Conservation (phyloP, 306 rosid genomes). For the Casuarina cunninghamiana region DNA sequence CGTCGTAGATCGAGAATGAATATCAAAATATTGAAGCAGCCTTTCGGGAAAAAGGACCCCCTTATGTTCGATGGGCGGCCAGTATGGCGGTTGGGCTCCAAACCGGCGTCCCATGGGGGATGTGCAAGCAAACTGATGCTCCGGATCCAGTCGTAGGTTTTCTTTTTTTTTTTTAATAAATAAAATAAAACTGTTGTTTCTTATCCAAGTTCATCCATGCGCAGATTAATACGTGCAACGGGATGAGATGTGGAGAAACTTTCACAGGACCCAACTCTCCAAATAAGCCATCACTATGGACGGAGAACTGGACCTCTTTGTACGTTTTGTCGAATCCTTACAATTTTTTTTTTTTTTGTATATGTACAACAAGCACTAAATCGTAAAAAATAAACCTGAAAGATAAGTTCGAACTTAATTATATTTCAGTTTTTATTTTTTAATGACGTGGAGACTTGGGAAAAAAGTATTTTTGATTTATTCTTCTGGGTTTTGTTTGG, state of each 20-base stretch:
- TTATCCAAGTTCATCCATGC: neutral
- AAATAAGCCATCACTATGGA: conserved; percentile 68
- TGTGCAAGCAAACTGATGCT: conserved; percentile 88
- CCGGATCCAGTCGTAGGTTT: conserved; percentile 72
- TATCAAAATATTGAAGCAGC: conserved; percentile 58
- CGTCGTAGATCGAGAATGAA: conserved; percentile 66
- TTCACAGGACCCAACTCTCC: conserved; percentile 75
- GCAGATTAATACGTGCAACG: conserved; percentile 78
- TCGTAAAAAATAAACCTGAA: no score
- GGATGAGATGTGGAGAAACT: conserved; percentile 76
- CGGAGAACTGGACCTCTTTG: conserved; percentile 85
- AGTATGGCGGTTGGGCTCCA: conserved; percentile 67
- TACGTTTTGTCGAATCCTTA: conserved; percentile 27
- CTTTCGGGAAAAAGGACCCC: conserved; percentile 37
- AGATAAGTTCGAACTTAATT: no score
- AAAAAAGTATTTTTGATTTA: no score
- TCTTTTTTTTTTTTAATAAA: no score
- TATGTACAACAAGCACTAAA: no score
- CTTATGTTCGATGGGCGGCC: conserved; percentile 69
- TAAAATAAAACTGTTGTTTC: no score
- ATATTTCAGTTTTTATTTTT: no score
- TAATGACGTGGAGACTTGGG: no score
- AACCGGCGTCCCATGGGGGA: conserved; percentile 73
- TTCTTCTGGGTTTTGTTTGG: no score
- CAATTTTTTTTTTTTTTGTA: no score